These are phyloP conservation scores for Symbiotaphrina buchneri DNA, from an alignment of 495 filamentous ascomycete genomes.

Conservation along the genomic window DNA sequence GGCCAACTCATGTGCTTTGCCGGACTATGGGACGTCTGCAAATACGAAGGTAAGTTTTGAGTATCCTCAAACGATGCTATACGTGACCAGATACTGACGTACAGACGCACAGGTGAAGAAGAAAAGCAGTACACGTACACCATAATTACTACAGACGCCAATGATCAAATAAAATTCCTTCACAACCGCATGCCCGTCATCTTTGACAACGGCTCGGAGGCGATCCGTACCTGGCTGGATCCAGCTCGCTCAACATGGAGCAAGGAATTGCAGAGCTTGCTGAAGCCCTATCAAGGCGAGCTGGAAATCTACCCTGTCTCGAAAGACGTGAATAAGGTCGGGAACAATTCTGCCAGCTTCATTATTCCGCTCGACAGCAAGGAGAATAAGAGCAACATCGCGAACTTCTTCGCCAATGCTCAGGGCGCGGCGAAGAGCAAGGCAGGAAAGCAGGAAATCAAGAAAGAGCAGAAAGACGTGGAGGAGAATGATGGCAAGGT, in stretches of 20 bases:
- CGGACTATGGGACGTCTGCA: slow-evolving; percentile 76
- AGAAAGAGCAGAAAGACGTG: slow-evolving; percentile 7
- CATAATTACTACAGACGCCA: slow-evolving; percentile 74
- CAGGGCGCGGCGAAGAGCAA: slow-evolving; percentile 16
- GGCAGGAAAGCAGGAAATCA: slow-evolving; percentile 10
- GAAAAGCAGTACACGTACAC: slow-evolving; percentile 70
- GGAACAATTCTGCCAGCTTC: slow-evolving; percentile 71
- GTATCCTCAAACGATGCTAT: slow-evolving; percentile 1
- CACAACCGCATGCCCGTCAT: slow-evolving; percentile 96
- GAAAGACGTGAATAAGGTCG: slow-evolving; percentile 85
- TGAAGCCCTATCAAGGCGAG: slow-evolving; percentile 59
- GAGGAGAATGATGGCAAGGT: slow-evolving; percentile 6
- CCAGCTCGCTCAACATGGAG: slow-evolving; percentile 49
- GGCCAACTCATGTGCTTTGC: slow-evolving; percentile 73
- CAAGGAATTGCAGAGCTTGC: slow-evolving; percentile 46
- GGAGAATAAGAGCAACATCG: slow-evolving; percentile 80
- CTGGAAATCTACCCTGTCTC: slow-evolving; percentile 70
- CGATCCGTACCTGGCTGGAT: slow-evolving; percentile 61
- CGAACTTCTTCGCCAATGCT: slow-evolving; percentile 63
- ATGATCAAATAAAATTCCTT: slow-evolving; percentile 55
- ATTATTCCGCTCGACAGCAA: slow-evolving; percentile 60
- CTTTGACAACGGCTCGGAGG: slow-evolving; percentile 49
- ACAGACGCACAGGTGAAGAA: slow-evolving; percentile 17
- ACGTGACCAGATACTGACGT: slow-evolving; percentile 2
- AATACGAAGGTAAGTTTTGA: slow-evolving; percentile 39